These are phyloP conservation scores for Kwoniella botswanensis DNA, from an alignment of 768 basidiomycete species.

Conservation along the genomic window DNA sequence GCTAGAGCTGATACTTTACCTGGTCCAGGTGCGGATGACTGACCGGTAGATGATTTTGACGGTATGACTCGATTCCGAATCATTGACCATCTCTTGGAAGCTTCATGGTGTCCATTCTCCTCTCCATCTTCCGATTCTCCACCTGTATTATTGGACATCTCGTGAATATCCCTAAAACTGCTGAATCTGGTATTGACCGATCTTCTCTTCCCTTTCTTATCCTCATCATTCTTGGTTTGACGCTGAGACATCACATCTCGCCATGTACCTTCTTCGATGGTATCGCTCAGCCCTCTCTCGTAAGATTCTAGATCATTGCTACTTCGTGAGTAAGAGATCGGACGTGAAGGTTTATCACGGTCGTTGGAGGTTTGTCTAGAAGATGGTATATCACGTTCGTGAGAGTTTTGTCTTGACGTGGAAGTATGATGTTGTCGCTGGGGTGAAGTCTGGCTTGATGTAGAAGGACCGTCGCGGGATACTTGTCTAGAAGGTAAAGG, in stretches of 20 bases:
- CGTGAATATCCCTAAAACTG: slow-evolving; percentile 20
- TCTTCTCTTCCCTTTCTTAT: slow-evolving; percentile 5
- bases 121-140: slow-evolving; percentile 19
- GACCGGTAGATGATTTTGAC: slow-evolving; percentile 14
- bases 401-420: neutral
- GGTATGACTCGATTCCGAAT: slow-evolving; percentile 48
- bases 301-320: slow-evolving; percentile 27
- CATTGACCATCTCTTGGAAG: slow-evolving; percentile 46
- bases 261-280: slow-evolving; percentile 26
- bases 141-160: neutral
- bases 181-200: slow-evolving; percentile 25
- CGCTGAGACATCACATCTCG: slow-evolving; percentile 12
- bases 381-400: neutral
- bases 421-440: neutral
- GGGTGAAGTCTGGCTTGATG: neutral
- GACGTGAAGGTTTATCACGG: slow-evolving; percentile 6
- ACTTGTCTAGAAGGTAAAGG: slow-evolving; percentile 32
- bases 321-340: neutral
- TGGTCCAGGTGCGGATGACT: slow-evolving; percentile 26
- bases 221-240: neutral
- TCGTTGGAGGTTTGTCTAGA: slow-evolving; percentile 21
- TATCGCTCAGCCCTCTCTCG: slow-evolving; percentile 24
- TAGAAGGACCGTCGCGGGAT: slow-evolving; percentile 1
- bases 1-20: slow-evolving; percentile 44
- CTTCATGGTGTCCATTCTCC: slow-evolving; percentile 20